Evolutionary conservation across 208 protist species (phyloP).

Genomic region (Wallacemonas sp.): DNA sequence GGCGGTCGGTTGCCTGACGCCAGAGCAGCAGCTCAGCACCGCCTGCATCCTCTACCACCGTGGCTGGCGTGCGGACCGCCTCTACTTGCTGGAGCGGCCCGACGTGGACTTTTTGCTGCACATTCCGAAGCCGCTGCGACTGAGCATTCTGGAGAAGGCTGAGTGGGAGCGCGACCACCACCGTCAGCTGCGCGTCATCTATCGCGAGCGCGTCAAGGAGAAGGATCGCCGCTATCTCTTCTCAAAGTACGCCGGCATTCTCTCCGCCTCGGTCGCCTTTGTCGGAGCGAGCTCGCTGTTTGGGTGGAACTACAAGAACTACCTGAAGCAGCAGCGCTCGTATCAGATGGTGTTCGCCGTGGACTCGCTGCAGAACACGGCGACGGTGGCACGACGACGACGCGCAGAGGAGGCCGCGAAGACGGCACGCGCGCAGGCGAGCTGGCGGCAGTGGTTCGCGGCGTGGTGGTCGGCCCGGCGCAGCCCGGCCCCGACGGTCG

Average conservation of each 20-base stretch:
- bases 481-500: not conserved
- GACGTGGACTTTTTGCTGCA: conserved; percentile 76
- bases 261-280: conserved; percentile 83
- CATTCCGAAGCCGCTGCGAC: conserved; percentile 73
- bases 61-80: conserved; percentile 81
- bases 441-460: not conserved
- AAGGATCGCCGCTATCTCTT: conserved; percentile 81
- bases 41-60: conserved; percentile 79
- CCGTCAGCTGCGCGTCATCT: conserved; percentile 76
- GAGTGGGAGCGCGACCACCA: conserved; percentile 91
- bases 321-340: conserved; percentile 77
- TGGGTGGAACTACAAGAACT: conserved; percentile 91
- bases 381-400: not conserved
- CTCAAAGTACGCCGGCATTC: conserved; percentile 86
- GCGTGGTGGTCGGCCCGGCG: not conserved
- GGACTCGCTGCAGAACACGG: conserved; percentile 32
- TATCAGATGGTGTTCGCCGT: conserved; percentile 77
- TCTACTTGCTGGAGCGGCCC: conserved; percentile 76
- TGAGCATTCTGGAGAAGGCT: conserved; percentile 87
- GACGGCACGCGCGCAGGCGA: not conserved
- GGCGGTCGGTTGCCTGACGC: conserved; percentile 48
- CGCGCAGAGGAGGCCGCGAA: not conserved
- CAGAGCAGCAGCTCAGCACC: conserved; percentile 56
- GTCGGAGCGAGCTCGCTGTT: conserved; percentile 84
- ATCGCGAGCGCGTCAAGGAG: conserved; percentile 87